Conservation (phyloP, 2,329 filamentous ascomycete species). For the Neofusicoccum kwambonambiense region DNA sequence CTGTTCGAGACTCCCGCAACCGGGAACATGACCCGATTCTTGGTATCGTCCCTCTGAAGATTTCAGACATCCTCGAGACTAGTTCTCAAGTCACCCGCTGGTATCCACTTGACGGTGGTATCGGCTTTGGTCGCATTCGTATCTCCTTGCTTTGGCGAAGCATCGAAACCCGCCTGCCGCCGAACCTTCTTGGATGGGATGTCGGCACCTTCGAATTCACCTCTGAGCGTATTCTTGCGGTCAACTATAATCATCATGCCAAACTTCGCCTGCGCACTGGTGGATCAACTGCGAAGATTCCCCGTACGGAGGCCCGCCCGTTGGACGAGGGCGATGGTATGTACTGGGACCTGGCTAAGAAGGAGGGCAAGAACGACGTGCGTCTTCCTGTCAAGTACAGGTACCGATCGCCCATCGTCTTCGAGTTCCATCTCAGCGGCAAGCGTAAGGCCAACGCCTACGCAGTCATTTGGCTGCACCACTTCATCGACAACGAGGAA, state of each 20-base stretch:
- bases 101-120: slow-evolving; percentile 95
- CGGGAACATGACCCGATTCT: slow-evolving; percentile 93
- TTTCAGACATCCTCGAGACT: slow-evolving; percentile 84
- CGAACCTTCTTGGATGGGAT: slow-evolving; percentile 85
- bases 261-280: slow-evolving; percentile 81
- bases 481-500: slow-evolving; percentile 77
- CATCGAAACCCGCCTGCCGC: slow-evolving; percentile 82
- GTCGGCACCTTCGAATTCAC: slow-evolving; percentile 91
- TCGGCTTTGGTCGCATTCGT: slow-evolving; percentile 83
- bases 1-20: slow-evolving; percentile 84
- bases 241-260: slow-evolving; percentile 59
- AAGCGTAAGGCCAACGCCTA: slow-evolving; percentile 73
- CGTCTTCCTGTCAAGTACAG: slow-evolving; percentile 86
- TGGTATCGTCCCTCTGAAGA: slow-evolving; percentile 83
- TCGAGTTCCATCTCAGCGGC: slow-evolving; percentile 73
- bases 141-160: slow-evolving; percentile 89
- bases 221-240: slow-evolving; percentile 66
- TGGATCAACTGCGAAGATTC: slow-evolving; percentile 72
- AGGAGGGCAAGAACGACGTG: slow-evolving; percentile 54
- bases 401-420: slow-evolving; percentile 84
- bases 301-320: slow-evolving; percentile 61
- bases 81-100: slow-evolving; percentile 84
- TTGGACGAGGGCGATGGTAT: slow-evolving; percentile 59
- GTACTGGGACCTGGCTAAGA: slow-evolving; percentile 57
- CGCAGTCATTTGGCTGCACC: slow-evolving; percentile 80